phyloP scores from a whole-genome alignment of 805 yeast genomes.

The Cyberlindnera euphorbiae region DNA sequence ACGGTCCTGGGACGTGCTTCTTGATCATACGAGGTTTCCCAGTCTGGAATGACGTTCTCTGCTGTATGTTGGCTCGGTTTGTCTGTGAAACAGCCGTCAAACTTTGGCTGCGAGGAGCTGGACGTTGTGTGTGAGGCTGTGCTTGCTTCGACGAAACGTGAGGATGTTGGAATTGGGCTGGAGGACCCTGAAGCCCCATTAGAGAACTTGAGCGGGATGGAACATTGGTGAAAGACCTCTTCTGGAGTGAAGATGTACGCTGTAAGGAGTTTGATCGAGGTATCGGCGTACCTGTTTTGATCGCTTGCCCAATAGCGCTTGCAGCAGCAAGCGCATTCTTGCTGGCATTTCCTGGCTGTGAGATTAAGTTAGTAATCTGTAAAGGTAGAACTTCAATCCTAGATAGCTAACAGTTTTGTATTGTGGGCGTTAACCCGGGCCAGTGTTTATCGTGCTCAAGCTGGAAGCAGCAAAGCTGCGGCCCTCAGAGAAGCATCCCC shows the following conservation, averaged over 20 bases:
- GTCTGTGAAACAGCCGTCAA: slow-evolving; percentile 6
- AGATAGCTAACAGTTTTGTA: too few species aligned
- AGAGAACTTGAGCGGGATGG: slow-evolving; percentile 19
- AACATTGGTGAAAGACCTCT: slow-evolving; percentile 8
- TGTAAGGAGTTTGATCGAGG: slow-evolving; percentile 27
- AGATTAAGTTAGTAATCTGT: slow-evolving; percentile 1
- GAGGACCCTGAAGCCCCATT: slow-evolving; percentile 21
- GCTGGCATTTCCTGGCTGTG: slow-evolving; percentile 27
- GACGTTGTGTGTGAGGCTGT: not conserved
- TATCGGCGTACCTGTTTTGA: slow-evolving; percentile 31
- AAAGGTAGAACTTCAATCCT: not conserved
- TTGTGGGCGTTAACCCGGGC: too few species aligned
- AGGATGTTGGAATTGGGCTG: slow-evolving; percentile 9
- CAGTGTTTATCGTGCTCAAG: too few species aligned
- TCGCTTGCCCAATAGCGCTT: slow-evolving; percentile 46
- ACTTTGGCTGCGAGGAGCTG: slow-evolving; percentile 15
- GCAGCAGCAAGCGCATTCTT: slow-evolving; percentile 64
- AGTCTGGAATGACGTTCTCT: not conserved
- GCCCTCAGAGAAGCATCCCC: too few species aligned
- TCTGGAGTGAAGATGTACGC: slow-evolving; percentile 19
- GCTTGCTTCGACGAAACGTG: slow-evolving; percentile 1
- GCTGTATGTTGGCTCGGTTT: slow-evolving; percentile 1
- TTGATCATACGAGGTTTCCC: slow-evolving; percentile 34
- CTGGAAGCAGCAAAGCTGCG: too few species aligned
- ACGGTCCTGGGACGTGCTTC: slow-evolving; percentile 69